Conservation (phyloP, 2,329 filamentous ascomycete genomes). For the Neopestalotiopsis clavispora region DNA sequence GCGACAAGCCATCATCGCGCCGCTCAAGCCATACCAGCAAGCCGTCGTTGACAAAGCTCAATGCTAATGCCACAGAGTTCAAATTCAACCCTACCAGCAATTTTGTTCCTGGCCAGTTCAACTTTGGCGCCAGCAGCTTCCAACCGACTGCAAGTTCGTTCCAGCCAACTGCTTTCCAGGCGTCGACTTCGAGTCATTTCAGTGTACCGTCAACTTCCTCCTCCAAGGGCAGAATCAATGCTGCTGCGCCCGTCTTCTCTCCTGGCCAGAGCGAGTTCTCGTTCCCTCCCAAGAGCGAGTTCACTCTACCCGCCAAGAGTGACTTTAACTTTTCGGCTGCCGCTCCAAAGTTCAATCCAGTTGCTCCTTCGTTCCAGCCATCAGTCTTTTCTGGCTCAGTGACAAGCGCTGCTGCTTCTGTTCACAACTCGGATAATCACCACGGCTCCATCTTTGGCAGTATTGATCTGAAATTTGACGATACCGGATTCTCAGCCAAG, state of each 20-base stretch:
- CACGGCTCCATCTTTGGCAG: slow-evolving; percentile 69
- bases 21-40: slow-evolving; percentile 69
- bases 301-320: slow-evolving; percentile 64
- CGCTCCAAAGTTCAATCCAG: slow-evolving; percentile 73
- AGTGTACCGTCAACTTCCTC: slow-evolving; percentile 44
- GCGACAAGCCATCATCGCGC: slow-evolving; percentile 41
- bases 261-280: slow-evolving; percentile 66
- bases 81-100: slow-evolving; percentile 68
- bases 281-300: slow-evolving; percentile 62
- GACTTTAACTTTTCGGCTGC: slow-evolving; percentile 72
- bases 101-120: slow-evolving; percentile 57
- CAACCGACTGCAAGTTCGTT: slow-evolving; percentile 38
- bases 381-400: slow-evolving; percentile 52
- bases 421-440: slow-evolving; percentile 47
- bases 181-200: slow-evolving; percentile 45
- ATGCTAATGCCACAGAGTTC: slow-evolving; percentile 89
- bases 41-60: slow-evolving; percentile 77
- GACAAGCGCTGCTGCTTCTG: slow-evolving; percentile 49
- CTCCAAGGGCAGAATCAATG: slow-evolving; percentile 63
- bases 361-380: slow-evolving; percentile 79
- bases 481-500: slow-evolving; percentile 69
- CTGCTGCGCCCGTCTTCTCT: slow-evolving; percentile 72
- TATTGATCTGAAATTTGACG: slow-evolving; percentile 65
- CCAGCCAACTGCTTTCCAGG: slow-evolving; percentile 55
- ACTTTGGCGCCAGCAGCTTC: slow-evolving; percentile 46